Evolutionary conservation across 31 red algal species (phyloP).

Genomic region (Odonthalia washingtoniensis): DNA sequence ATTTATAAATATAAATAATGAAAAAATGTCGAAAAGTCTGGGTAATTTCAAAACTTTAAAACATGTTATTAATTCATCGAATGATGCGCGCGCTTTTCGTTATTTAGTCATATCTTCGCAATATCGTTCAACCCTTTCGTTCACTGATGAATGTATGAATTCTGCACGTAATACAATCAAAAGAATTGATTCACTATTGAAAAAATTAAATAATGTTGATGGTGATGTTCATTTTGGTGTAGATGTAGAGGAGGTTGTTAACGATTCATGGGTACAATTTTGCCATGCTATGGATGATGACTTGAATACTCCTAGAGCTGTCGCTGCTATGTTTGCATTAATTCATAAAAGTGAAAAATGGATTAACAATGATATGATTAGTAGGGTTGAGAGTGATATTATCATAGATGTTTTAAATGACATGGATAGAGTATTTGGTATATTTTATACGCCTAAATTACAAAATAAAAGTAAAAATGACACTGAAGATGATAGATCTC

Average conservation of each 20-base stretch:
- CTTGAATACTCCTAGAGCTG: constrained; percentile 93
- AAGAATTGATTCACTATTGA: constrained; percentile 81
- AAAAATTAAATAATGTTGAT: constrained; percentile 36
- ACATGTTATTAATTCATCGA: constrained; percentile 64
- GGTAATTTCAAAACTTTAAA: constrained; percentile 89
- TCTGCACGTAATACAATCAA: constrained; percentile 79
- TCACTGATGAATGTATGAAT: constrained; percentile 73
- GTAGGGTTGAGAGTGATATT: neutral
- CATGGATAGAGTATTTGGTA: constrained; percentile 90
- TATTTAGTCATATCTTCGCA: constrained; percentile 89
- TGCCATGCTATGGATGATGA: constrained; percentile 91
- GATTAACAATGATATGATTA: constrained; percentile 49
- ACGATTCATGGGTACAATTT: constrained; percentile 49
- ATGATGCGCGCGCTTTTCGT: constrained; percentile 92
- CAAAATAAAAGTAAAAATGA: neutral
- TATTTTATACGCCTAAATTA: constrained; percentile 80
- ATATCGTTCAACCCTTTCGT: constrained; percentile 92
- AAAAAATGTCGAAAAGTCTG: constrained; percentile 99
- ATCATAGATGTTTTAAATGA: constrained; percentile 59
- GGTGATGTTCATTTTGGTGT: constrained; percentile 6
- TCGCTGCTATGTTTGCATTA: constrained; percentile 88
- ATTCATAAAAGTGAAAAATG: constrained; percentile 71
- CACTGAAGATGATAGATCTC: neutral
- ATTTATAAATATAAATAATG: constrained; percentile 94
- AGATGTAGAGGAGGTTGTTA: neutral